Percentiles rank a stretch among this genome's conserved stretches.
Conservation (phyloP, 2,329 filamentous ascomycete genomes). For the Dactylellina cionopaga region DNA sequence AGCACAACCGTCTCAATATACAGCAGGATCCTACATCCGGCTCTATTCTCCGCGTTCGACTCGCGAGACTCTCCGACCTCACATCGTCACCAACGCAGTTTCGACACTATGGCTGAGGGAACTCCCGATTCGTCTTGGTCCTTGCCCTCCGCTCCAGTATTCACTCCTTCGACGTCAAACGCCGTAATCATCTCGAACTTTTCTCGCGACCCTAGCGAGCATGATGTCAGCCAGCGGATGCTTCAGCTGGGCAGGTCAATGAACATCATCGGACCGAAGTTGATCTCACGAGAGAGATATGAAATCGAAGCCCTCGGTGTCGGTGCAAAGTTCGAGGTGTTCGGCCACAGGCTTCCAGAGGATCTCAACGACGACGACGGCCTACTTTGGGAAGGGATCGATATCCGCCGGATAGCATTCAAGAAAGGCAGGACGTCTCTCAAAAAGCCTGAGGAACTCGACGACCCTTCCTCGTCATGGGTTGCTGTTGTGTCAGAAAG, state of each 20-base stretch:
- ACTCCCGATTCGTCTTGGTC: constrained; percentile 43
- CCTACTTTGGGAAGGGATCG: constrained; percentile 47
- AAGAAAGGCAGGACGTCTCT: constrained; percentile 36
- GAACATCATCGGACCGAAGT: constrained; percentile 49
- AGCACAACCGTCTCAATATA: too few relatives aligned
- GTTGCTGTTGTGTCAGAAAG: constrained; percentile 46
- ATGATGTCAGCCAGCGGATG: constrained; percentile 51
- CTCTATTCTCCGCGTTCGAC: too few relatives aligned
- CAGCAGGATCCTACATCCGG: too few relatives aligned
- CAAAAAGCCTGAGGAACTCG: constrained; percentile 30
- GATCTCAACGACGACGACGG: constrained; percentile 25
- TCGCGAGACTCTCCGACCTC: too few relatives aligned
- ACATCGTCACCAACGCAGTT: background rate
- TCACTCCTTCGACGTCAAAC: constrained; percentile 32
- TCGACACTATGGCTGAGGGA: constrained; percentile 15
- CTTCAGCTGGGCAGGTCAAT: constrained; percentile 38
- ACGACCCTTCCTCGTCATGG: constrained; percentile 45
- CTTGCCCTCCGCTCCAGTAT: constrained; percentile 21
- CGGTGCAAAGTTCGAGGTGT: constrained; percentile 46
- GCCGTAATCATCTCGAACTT: constrained; percentile 28
- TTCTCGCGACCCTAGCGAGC: constrained; percentile 18
- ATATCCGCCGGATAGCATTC: constrained; percentile 39
- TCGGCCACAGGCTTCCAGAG: constrained; percentile 32
- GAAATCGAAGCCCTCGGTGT: constrained; percentile 29
- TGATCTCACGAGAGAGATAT: constrained; percentile 45